Evolutionary conservation across 805 yeast species (phyloP).

Genomic region (Kazachstania martiniae): DNA sequence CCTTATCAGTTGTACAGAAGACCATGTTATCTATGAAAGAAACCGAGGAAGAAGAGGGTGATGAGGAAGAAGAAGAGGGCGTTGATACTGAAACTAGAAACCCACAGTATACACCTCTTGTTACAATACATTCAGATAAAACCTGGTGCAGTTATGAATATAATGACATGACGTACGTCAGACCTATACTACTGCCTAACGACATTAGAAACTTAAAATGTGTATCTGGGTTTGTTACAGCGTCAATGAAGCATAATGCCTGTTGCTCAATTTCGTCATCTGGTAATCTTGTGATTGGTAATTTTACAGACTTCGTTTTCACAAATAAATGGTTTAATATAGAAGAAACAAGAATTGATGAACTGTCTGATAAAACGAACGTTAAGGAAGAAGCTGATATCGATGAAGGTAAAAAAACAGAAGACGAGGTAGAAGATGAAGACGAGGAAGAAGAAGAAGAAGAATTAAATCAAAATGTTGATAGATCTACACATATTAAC

Average conservation of each 20-base stretch:
- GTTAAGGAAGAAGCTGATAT: slow-evolving; percentile 3
- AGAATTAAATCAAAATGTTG: slow-evolving; percentile 4
- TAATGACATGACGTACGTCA: slow-evolving; percentile 14
- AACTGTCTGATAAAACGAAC: slow-evolving; percentile 3
- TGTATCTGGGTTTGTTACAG: slow-evolving; percentile 14
- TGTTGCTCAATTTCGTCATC: slow-evolving; percentile 18
- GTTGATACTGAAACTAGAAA: slow-evolving; percentile 12
- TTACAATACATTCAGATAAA: slow-evolving; percentile 24
- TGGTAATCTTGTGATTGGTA: slow-evolving; percentile 23
- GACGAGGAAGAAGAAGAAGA: slow-evolving; percentile 13
- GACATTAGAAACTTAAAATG: slow-evolving; percentile 5
- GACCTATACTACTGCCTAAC: slow-evolving; percentile 20
- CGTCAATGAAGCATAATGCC: slow-evolving; percentile 18
- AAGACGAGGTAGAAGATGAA: slow-evolving; percentile 7
- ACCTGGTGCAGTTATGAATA: slow-evolving; percentile 28
- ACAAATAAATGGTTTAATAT: slow-evolving; percentile 17
- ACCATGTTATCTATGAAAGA: slow-evolving; percentile 1
- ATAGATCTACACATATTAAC: slow-evolving; percentile 6
- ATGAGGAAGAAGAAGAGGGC: slow-evolving; percentile 25
- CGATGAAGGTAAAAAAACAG: slow-evolving; percentile 7
- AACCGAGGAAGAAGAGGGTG: neutral
- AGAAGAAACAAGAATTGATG: slow-evolving; percentile 1
- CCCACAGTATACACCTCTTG: slow-evolving; percentile 8
- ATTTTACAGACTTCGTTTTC: slow-evolving; percentile 12
- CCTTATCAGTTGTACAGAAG: slow-evolving; percentile 16